A percentile compares a stretch with the other conserved stretches of the same genome.
These are phyloP conservation scores for Batrachochytrium dendrobatidis DNA, from an alignment of 371 early-diverging fungal genomes.

Conservation along the genomic window DNA sequence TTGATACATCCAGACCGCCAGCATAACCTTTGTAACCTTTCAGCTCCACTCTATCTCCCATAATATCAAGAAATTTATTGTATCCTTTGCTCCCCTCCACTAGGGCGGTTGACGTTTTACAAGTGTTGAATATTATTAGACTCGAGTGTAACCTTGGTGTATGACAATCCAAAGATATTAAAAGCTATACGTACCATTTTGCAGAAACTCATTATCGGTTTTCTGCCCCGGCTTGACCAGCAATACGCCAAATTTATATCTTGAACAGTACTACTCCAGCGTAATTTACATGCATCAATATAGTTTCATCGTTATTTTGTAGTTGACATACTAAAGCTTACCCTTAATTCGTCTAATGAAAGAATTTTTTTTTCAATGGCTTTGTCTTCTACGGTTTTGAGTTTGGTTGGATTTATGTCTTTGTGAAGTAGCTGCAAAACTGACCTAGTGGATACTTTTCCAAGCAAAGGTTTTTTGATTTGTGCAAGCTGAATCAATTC, in stretches of 20 bases:
- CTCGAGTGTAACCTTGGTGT: too few relatives aligned
- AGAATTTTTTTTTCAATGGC: constrained; percentile 18
- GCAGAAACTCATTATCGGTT: constrained; percentile 33
- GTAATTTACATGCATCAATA: not conserved
- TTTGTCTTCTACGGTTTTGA: constrained; percentile 14
- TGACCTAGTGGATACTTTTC: constrained; percentile 11
- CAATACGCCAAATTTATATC: constrained; percentile 36
- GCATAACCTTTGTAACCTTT: constrained; percentile 24
- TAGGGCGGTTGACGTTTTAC: too few relatives aligned
- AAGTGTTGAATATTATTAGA: not conserved
- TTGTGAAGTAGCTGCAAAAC: constrained; percentile 22
- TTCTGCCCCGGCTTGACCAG: constrained; percentile 27
- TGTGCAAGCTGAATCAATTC: constrained; percentile 7
- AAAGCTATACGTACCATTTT: constrained; percentile 30
- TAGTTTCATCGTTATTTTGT: not conserved
- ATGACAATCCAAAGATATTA: not conserved
- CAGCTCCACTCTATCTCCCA: constrained; percentile 26
- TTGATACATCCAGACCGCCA: constrained; percentile 30
- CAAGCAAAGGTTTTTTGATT: constrained; percentile 9
- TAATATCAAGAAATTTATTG: constrained; percentile 18
- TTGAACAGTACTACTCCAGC: constrained; percentile 6
- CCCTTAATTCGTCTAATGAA: constrained; percentile 32
- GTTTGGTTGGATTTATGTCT: constrained; percentile 23
- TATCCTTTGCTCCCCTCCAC: constrained; percentile 3
- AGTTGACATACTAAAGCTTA: constrained; percentile 5